Percentiles rank a stretch among this genome's conserved stretches.
These are phyloP conservation scores for Geotrichum aggregatum DNA, from an alignment of 1,139 yeast species.

Conservation along the genomic window DNA sequence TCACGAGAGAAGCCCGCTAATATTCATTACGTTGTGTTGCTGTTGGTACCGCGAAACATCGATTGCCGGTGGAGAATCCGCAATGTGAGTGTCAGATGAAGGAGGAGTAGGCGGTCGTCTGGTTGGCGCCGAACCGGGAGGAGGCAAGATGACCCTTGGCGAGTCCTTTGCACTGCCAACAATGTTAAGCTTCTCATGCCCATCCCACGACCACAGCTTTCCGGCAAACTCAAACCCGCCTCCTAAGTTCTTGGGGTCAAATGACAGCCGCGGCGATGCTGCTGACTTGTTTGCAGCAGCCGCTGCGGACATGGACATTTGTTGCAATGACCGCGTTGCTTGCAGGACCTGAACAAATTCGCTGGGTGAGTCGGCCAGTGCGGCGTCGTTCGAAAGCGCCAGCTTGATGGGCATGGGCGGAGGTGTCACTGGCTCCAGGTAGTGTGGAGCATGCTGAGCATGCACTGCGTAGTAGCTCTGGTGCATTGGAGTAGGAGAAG, in stretches of 20 bases:
- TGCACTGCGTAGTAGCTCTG: conserved; percentile 1
- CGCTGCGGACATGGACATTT: conserved; percentile 32
- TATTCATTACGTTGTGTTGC: conserved; percentile 25
- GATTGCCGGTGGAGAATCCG: conserved; percentile 1
- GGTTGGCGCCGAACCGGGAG: conserved; percentile 17
- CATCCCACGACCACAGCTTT: conserved; percentile 41
- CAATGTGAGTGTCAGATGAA: neutral
- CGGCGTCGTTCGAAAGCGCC: conserved; percentile 27
- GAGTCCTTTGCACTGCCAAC: conserved; percentile 24
- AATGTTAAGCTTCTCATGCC: conserved; percentile 33
- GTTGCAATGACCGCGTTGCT: conserved; percentile 43
- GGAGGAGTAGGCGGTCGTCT: neutral
- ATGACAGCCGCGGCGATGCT: neutral
- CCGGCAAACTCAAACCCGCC: conserved; percentile 42
- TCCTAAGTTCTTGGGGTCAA: conserved; percentile 19
- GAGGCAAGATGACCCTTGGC: conserved; percentile 16
- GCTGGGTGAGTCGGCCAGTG: conserved; percentile 31
- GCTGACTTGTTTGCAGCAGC: neutral
- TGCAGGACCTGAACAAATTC: conserved; percentile 41
- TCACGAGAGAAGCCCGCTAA: conserved; percentile 24
- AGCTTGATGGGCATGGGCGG: conserved; percentile 31
- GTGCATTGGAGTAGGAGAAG: conserved; percentile 7
- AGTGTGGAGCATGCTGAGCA: neutral
- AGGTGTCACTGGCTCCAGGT: conserved; percentile 20
- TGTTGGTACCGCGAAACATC: neutral